phyloP scores from a whole-genome alignment of 2,329 filamentous ascomycete genomes.

The Exophiala viscosa region DNA sequence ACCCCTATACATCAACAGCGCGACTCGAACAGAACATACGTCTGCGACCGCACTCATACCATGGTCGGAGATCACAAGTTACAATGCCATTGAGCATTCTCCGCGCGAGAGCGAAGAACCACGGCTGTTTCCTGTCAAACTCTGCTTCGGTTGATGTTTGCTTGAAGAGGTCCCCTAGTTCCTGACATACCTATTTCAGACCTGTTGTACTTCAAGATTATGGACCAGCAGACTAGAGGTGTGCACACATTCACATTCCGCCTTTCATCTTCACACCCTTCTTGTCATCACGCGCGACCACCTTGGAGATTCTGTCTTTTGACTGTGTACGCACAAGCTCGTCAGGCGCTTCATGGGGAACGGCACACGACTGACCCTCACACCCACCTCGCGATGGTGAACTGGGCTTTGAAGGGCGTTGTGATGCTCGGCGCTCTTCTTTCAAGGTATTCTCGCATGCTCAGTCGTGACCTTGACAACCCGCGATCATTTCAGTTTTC shows the following conservation, averaged over 20 bases:
- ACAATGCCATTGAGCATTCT: conserved; percentile 27
- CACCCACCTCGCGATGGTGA: neutral
- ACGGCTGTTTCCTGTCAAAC: conserved; percentile 4
- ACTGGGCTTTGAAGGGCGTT: too few relatives aligned
- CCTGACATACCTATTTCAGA: conserved; percentile 48
- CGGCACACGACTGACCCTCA: neutral
- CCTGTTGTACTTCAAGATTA: conserved; percentile 48
- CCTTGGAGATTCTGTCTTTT: neutral
- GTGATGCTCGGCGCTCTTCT: too few relatives aligned
- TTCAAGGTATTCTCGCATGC: too few relatives aligned
- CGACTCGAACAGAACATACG: conserved; percentile 52
- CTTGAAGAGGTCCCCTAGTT: neutral
- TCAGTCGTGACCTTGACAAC: too few relatives aligned
- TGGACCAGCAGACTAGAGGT: conserved; percentile 56
- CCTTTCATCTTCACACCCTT: neutral
- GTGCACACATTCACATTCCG: conserved; percentile 43
- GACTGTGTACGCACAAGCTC: neutral
- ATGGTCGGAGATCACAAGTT: conserved; percentile 54
- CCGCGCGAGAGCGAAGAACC: conserved; percentile 49
- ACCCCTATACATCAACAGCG: conserved; percentile 34
- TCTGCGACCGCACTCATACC: conserved; percentile 44
- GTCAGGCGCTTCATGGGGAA: too few relatives aligned
- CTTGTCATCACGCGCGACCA: neutral
- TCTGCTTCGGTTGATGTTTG: conserved; percentile 20
- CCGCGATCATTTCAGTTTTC: too few relatives aligned